These are phyloP conservation scores for Myochromella boudieri DNA, from an alignment of 768 basidiomycete species.

Conservation along the genomic window DNA sequence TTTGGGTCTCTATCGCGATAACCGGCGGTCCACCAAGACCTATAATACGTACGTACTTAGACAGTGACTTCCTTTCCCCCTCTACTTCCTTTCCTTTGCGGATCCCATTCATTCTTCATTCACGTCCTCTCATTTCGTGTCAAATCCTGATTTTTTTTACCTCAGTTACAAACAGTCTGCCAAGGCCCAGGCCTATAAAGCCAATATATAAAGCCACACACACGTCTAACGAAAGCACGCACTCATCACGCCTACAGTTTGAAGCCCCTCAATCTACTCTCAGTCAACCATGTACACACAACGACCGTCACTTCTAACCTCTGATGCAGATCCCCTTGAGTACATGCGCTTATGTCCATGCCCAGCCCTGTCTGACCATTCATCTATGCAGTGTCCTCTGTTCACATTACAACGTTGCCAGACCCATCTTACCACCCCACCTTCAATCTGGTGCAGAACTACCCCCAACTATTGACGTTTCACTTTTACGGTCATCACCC, in stretches of 20 bases:
- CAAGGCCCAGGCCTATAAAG: no score
- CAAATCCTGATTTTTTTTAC: no score
- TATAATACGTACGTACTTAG: no score
- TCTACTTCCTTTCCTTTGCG: no score
- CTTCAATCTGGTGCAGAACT: slow-evolving; percentile 19
- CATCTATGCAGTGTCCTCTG: slow-evolving; percentile 38
- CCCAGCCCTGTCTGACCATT: neutral
- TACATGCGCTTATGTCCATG: slow-evolving; percentile 16
- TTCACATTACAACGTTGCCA: slow-evolving; percentile 41
- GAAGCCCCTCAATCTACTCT: neutral
- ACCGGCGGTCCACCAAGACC: no score
- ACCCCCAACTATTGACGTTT: slow-evolving; percentile 48
- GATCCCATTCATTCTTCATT: no score
- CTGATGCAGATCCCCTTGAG: slow-evolving; percentile 33
- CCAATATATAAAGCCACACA: no score
- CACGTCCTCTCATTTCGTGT: no score
- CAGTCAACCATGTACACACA: slow-evolving; percentile 22
- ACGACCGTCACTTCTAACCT: slow-evolving; percentile 30
- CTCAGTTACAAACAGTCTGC: no score
- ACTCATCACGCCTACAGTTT: slow-evolving; percentile 1
- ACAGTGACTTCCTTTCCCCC: no score
- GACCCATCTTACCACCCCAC: slow-evolving; percentile 11
- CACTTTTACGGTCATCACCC: slow-evolving; percentile 30
- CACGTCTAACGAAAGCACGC: neutral
- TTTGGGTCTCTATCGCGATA: no score